Conservation (phyloP, 2,329 filamentous ascomycete genomes). For the Talaromyces sp. region DNA sequence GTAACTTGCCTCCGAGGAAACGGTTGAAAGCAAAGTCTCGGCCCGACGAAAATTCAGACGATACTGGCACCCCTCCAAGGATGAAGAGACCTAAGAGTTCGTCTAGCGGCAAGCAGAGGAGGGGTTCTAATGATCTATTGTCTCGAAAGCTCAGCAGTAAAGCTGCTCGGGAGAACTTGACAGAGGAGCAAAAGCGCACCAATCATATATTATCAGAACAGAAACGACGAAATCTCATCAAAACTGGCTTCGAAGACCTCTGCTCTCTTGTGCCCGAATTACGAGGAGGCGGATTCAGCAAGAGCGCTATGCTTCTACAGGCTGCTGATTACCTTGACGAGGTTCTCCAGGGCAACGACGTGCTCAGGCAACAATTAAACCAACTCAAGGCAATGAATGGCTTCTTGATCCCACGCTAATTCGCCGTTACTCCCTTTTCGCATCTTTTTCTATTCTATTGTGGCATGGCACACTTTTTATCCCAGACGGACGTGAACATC, state of each 20-base stretch:
- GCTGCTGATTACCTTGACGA: slow-evolving; percentile 75
- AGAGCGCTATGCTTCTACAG: slow-evolving; percentile 72
- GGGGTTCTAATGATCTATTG: slow-evolving; percentile 31
- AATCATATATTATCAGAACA: slow-evolving; percentile 88
- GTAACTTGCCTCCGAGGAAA: slow-evolving; percentile 26
- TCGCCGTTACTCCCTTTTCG: slow-evolving; percentile 5
- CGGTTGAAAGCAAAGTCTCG: slow-evolving; percentile 28
- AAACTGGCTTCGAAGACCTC: slow-evolving; percentile 78
- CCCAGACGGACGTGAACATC: neutral
- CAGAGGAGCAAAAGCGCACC: slow-evolving; percentile 74
- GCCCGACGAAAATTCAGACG: slow-evolving; percentile 38
- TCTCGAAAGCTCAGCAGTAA: slow-evolving; percentile 33
- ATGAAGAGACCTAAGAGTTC: slow-evolving; percentile 48
- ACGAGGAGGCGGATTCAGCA: slow-evolving; percentile 71
- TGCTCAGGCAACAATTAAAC: slow-evolving; percentile 52
- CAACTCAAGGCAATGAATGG: slow-evolving; percentile 39
- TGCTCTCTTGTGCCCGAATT: slow-evolving; percentile 71
- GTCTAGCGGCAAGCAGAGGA: slow-evolving; percentile 23
- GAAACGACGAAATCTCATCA: slow-evolving; percentile 76
- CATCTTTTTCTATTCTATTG: neutral
- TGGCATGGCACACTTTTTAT: neutral
- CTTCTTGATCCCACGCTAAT: slow-evolving; percentile 32
- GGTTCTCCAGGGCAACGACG: slow-evolving; percentile 64
- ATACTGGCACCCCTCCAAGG: slow-evolving; percentile 30
- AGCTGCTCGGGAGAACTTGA: slow-evolving; percentile 55